These are phyloP conservation scores for Rhizopus microsporus DNA, from an alignment of 371 early-diverging fungal species.

Conservation along the genomic window DNA sequence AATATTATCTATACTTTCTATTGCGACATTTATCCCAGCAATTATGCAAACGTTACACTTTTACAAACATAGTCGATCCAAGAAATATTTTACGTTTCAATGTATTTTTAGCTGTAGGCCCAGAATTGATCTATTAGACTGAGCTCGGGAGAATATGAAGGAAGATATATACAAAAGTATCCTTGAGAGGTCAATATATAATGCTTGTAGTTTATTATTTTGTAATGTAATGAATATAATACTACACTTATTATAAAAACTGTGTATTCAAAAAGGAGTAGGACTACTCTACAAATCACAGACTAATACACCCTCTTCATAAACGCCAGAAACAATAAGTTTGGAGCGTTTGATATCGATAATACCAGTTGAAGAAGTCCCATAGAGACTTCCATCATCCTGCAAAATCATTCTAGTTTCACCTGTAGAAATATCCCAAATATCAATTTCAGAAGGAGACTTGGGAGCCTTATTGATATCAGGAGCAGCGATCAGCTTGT, in stretches of 20 bases:
- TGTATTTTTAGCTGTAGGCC: too few species aligned
- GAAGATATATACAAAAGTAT: neutral
- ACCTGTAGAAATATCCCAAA: slow-evolving; percentile 24
- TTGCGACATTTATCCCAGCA: too few species aligned
- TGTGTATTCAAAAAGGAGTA: neutral
- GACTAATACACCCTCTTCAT: slow-evolving; percentile 35
- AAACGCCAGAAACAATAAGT: slow-evolving; percentile 36
- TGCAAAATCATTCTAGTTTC: slow-evolving; percentile 27
- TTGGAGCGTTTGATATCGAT: slow-evolving; percentile 23
- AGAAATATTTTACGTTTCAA: too few species aligned
- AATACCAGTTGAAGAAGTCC: slow-evolving; percentile 31
- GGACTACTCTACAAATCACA: slow-evolving; percentile 18
- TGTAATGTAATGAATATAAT: too few species aligned
- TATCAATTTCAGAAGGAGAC: slow-evolving; percentile 34
- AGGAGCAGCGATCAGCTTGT: slow-evolving; percentile 7
- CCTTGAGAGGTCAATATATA: too few species aligned
- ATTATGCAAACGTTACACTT: too few species aligned
- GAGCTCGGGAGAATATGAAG: neutral
- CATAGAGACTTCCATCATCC: slow-evolving; percentile 38
- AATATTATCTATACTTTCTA: too few species aligned
- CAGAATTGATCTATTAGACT: too few species aligned
- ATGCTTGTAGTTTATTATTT: too few species aligned
- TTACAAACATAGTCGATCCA: too few species aligned
- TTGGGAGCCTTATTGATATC: slow-evolving; percentile 2
- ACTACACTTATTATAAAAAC: neutral